Conservation (phyloP, 345 rosid species). For the Pseudoturritis turrita region DNA sequence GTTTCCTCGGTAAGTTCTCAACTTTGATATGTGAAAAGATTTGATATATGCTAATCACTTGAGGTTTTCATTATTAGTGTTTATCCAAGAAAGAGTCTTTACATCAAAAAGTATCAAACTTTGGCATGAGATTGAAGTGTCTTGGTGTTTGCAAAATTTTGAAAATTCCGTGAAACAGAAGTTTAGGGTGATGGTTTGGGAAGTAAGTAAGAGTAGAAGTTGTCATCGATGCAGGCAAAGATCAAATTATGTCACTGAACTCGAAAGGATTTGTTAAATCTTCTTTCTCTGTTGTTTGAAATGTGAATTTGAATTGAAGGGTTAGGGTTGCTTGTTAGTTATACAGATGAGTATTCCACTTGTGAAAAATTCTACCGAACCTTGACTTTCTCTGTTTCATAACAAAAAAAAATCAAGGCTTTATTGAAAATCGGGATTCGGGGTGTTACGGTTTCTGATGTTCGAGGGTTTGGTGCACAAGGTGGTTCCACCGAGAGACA, state of each 20-base stretch:
- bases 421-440: conserved; percentile 73
- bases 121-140: conserved; percentile 1
- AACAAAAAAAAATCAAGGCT: conserved; percentile 39
- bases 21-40: conserved; percentile 1
- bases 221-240: conserved; percentile 8
- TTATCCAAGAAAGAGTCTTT: neutral
- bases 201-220: neutral
- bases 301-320: neutral
- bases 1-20: conserved; percentile 71
- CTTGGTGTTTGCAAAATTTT: neutral
- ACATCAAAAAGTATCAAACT: neutral
- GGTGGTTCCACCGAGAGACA: conserved; percentile 87
- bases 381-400: conserved; percentile 8
- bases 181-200: neutral
- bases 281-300: neutral
- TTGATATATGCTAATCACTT: neutral
- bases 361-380: neutral
- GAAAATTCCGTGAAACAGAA: neutral
- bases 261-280: neutral
- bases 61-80: neutral
- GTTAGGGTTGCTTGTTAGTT: neutral
- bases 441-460: conserved; percentile 89
- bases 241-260: neutral
- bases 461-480: conserved; percentile 85
- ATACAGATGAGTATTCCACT: neutral